Evolutionary conservation across 345 rosid species (phyloP), one percentile per base, ranked within the genome.

Genomic region (Acer campestre): DNA sequence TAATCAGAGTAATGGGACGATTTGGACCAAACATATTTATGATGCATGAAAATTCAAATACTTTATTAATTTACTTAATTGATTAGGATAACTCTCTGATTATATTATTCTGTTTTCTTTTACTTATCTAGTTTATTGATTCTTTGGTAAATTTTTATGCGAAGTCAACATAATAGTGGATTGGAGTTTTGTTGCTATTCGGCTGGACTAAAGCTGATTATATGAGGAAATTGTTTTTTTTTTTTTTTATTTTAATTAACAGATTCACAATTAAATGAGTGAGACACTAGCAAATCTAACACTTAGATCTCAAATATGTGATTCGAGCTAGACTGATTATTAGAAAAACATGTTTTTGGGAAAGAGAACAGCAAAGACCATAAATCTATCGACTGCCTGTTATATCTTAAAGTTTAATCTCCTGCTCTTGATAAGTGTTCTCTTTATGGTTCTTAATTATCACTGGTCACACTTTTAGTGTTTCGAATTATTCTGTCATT

Each of bases 321-420:
- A 70, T 29, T 51, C 27, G 16, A 5, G 29, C 63, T 17, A 1
- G 23, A 22, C 31, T 59, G 4, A 16, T 61, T 73, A n/a, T 59
- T 61, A 53, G 49, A 68, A 67, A 29, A 71, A 59, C 16, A 48
- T 14, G 3, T 61, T 73, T 40, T 23, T 73, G 67, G 44, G 76
- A 42, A 40, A n/a, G 62, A n/a, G 25, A 71, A 59, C 35, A 59
- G 38, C 61, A 73, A 35, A 6, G 14, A 40, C 55, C 14, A 73
- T 46, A 40, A 73, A 29, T 17, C 4, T 29, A 29, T 3, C 3
- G 31, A 29, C 31, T 12, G n/a, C 29, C 3, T n/a, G 7, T 64
- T 49, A 7, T 49, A 6, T 10, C 29, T 40, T 58, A 31, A 22
- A 73, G 22, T 35, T 38, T 35, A 18, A 10, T 74, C 18, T 29